Evolutionary conservation across 2,329 filamentous ascomycete species (phyloP).

Genomic region (Claviceps africana): DNA sequence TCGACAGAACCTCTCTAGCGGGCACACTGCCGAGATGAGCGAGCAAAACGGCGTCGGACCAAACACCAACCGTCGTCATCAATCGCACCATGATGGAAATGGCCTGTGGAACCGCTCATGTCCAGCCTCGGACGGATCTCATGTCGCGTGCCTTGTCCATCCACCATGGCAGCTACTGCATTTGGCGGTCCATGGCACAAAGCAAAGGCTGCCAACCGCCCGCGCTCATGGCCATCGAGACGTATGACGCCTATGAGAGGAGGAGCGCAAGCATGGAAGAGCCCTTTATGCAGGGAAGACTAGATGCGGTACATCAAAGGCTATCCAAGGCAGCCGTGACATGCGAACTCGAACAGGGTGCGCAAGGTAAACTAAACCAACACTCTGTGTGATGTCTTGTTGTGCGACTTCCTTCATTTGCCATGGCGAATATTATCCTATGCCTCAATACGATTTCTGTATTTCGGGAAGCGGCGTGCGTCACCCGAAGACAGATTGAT

Average conservation of each 20-base stretch:
- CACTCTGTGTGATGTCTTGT: background rate
- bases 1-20: background rate
- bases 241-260: background rate
- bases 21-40: background rate
- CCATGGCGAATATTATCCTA: background rate
- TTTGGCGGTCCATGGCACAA: background rate
- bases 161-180: background rate
- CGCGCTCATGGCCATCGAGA: background rate
- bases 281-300: background rate
- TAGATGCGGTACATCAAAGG: background rate
- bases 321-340: background rate
- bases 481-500: background rate
- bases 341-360: background rate
- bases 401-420: background rate
- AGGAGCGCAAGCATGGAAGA: background rate
- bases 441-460: background rate
- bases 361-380: background rate
- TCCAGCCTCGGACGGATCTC: too few relatives aligned
- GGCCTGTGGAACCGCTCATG: too few relatives aligned
- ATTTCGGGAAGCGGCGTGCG: background rate
- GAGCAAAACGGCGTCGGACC: background rate
- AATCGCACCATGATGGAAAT: too few relatives aligned
- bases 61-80: background rate
- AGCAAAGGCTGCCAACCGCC: background rate
- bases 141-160: background rate